phyloP scores from a whole-genome alignment of 2,329 filamentous ascomycete species.

The Ilyonectria mors-panacis region DNA sequence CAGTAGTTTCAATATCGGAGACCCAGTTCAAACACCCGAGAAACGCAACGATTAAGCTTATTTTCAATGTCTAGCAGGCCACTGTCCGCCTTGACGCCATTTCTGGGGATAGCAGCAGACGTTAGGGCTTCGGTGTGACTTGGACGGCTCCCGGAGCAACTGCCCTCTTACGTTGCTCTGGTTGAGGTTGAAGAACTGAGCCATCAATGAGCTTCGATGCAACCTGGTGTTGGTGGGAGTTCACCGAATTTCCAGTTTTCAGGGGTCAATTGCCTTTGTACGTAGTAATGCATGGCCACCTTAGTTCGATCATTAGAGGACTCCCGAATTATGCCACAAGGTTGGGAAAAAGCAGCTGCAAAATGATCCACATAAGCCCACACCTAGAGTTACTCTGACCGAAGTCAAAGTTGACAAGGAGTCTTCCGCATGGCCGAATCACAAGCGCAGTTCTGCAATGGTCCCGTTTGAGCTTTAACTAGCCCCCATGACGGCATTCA shows the following conservation, averaged over 20 bases:
- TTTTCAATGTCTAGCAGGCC: too few relatives aligned
- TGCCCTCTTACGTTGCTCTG: too few relatives aligned
- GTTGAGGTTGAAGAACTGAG: neutral
- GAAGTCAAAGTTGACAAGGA: neutral
- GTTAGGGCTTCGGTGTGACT: too few relatives aligned
- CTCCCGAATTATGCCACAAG: neutral
- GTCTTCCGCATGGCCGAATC: neutral
- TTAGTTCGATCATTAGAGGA: neutral
- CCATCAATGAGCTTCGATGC: neutral
- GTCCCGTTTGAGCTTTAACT: neutral
- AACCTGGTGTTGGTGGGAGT: neutral
- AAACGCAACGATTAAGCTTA: too few relatives aligned
- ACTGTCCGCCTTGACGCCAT: too few relatives aligned
- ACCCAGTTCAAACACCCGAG: too few relatives aligned
- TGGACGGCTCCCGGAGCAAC: too few relatives aligned
- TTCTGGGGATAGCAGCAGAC: too few relatives aligned
- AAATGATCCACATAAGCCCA: neutral
- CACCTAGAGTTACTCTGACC: neutral
- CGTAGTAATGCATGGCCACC: neutral
- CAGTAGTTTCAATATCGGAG: too few relatives aligned
- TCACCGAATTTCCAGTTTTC: neutral
- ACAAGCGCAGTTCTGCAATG: neutral
- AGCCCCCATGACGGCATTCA: neutral
- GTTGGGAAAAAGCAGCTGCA: neutral
- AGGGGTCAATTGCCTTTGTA: neutral